Evolutionary conservation across 202 grass and related monocot species (phyloP).

Genomic region (Musa balbisiana): DNA sequence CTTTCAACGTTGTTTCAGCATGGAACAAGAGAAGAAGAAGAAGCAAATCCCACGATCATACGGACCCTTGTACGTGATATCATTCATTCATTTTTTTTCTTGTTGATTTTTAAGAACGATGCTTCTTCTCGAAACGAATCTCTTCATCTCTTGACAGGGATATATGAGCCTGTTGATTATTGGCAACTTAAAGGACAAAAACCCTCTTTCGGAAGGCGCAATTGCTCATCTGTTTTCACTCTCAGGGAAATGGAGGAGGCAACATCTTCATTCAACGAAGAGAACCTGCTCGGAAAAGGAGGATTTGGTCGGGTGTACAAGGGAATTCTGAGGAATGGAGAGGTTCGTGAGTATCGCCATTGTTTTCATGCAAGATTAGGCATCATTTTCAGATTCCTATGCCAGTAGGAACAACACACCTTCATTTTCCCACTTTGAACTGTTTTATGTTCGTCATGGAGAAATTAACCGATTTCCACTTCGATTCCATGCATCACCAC

Average conservation of each 20-base stretch:
- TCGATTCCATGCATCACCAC: too few species aligned
- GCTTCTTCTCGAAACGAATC: not conserved
- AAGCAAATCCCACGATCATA: conserved; percentile 79
- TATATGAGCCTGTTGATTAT: conserved; percentile 78
- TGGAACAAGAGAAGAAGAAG: conserved; percentile 92
- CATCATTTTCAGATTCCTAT: too few species aligned
- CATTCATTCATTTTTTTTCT: conserved; percentile 6
- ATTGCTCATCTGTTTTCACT: conserved; percentile 81
- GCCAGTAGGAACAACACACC: too few species aligned
- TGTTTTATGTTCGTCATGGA: too few species aligned
- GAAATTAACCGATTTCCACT: too few species aligned
- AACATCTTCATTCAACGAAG: conserved; percentile 58
- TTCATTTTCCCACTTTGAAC: too few species aligned
- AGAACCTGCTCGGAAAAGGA: conserved; percentile 80
- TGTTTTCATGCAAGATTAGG: not conserved
- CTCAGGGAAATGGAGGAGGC: conserved; percentile 98
- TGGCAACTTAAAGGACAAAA: conserved; percentile 70
- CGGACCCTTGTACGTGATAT: conserved; percentile 69
- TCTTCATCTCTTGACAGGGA: conserved; percentile 40
- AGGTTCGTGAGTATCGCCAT: conserved; percentile 34
- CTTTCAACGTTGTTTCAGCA: conserved; percentile 82
- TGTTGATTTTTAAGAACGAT: conserved; percentile 2
- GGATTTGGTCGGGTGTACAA: conserved; percentile 96
- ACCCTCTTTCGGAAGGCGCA: conserved; percentile 40
- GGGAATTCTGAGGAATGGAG: conserved; percentile 67